Base-by-base conservation (phyloP, 768 basidiomycete species). In the Pisolithus marmoratus region DNA sequence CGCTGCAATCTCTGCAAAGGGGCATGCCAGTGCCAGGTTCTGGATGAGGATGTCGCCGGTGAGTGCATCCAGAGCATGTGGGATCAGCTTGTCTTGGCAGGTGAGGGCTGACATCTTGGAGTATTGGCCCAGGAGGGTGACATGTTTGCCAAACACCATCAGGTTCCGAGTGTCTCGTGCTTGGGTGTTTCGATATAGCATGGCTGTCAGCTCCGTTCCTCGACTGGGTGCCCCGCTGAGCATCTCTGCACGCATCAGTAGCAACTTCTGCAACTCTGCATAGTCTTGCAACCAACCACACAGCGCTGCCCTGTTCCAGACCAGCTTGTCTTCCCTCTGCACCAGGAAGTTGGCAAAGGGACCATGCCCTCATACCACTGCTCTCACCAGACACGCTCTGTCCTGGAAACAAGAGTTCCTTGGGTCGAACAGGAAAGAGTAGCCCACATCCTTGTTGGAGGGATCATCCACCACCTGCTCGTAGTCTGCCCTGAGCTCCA, bases 41-140 rank as follows among this genome's bases (percentile, higher is more conserved):
- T 68, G 67, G 5, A 71, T 54, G 0, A 70, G 29, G 0, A 70
- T 20, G 45, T 68, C 59, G 1, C 59, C 47, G 0, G 53, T 58
- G 8, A 69, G 50, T 0, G 48, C 60, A 53, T 65, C 60, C 0
- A 69, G 38, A 0, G 61, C 54, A 42, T 65, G 64, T 1, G 67
- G 70, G 14, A 70, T 64, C 6, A 66, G 54, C 37, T 59, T 63
- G 44, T 66, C 58, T 2, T 44, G 8, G 15, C 40, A 7, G 0
- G 42, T 43, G 20, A 43, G 19, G 14, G 42, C 23, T 6, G 20
- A 15, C 14, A n/a, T 22, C 23, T 26, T 43, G 14, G 19, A 24
- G 14, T 43, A 43, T 9, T 22, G 42, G 8, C 42, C 8, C 23
- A 43, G 42, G 5, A 43, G 23, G 8, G 23, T 43, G 23, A 43